These are phyloP conservation scores for Fraxinus latifolia DNA, from an alignment of 305 asterid species.

Conservation along the genomic window DNA sequence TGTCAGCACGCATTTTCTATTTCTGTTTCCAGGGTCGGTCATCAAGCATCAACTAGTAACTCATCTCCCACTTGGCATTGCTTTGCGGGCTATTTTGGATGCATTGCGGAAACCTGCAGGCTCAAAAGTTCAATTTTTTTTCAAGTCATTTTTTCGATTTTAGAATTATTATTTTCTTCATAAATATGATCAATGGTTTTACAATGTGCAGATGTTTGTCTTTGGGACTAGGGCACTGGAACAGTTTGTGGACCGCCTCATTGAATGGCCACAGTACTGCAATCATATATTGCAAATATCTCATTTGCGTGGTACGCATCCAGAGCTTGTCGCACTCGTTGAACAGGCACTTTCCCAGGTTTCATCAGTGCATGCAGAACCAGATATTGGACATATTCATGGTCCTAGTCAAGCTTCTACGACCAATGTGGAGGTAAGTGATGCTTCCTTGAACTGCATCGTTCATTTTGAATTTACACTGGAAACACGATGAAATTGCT, in stretches of 20 bases:
- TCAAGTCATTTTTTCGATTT: conserved; percentile 3
- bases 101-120: conserved; percentile 93
- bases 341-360: conserved; percentile 69
- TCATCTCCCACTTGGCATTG: conserved; percentile 91
- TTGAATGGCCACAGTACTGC: conserved; percentile 99
- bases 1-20: neutral
- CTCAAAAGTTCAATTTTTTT: conserved; percentile 64
- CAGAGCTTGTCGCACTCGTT: conserved; percentile 66
- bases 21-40: conserved; percentile 66
- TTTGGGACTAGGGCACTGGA: conserved; percentile 94
- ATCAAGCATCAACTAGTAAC: conserved; percentile 94
- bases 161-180: conserved; percentile 12
- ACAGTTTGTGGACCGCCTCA: conserved; percentile 90
- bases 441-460: neutral
- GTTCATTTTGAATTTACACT: conserved; percentile 10
- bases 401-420: conserved; percentile 48
- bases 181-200: conserved; percentile 23
- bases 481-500: conserved; percentile 1
- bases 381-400: conserved; percentile 52
- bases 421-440: conserved; percentile 57
- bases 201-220: conserved; percentile 70
- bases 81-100: conserved; percentile 92
- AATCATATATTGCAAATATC: conserved; percentile 95
- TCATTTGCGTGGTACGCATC: conserved; percentile 75
- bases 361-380: conserved; percentile 72